Conservation (phyloP, 495 filamentous ascomycete species). For the Neurospora terricola region DNA sequence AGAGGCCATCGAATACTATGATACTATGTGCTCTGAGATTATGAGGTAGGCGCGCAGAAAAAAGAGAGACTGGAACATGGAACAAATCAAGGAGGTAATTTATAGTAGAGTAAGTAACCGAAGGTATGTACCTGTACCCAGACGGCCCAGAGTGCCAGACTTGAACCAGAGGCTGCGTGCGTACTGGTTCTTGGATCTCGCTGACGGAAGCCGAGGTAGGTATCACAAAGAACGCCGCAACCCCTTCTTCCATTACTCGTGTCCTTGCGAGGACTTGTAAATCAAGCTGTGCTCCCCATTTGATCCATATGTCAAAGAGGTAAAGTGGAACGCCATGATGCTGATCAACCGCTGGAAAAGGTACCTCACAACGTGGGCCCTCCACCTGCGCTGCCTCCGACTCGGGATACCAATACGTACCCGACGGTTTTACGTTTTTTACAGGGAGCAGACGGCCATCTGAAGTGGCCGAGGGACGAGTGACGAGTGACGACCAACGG, state of each 20-base stretch:
- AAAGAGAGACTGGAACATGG: not conserved
- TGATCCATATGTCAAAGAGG: not conserved
- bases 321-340: not conserved
- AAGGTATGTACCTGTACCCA: not conserved
- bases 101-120: not conserved
- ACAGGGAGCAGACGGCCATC: not conserved
- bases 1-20: not conserved
- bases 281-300: not conserved
- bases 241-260: not conserved
- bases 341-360: not conserved
- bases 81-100: not conserved
- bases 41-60: not conserved
- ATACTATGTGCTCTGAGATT: not conserved
- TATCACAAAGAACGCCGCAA: not conserved
- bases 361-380: not conserved
- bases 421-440: not conserved
- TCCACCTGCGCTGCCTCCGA: not conserved
- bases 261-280: not conserved
- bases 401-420: not conserved
- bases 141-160: not conserved
- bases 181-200: not conserved
- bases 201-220: not conserved
- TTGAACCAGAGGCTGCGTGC: not conserved
- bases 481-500: not conserved
- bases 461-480: not conserved